Conservation (phyloP, 345 rosid species). For the Syzygium aromaticum region DNA sequence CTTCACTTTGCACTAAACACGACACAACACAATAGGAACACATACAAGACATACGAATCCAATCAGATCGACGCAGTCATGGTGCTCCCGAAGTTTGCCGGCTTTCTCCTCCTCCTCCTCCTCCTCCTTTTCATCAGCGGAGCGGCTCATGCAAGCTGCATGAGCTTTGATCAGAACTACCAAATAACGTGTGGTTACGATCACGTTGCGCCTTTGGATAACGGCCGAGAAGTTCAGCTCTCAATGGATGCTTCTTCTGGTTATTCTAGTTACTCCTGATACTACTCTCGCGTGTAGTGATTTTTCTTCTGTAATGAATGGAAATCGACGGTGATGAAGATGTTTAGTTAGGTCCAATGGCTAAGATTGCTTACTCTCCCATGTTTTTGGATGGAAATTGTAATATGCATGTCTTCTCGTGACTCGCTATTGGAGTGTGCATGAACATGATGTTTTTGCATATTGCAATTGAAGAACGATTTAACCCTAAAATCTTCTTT, state of each 20-base stretch:
- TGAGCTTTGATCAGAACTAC: slow-evolving; percentile 26
- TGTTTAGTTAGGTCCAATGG: too few species aligned
- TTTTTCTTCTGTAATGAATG: background rate
- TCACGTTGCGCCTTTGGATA: slow-evolving; percentile 12
- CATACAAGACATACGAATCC: background rate
- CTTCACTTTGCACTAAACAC: background rate
- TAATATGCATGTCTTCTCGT: background rate
- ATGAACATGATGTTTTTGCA: background rate
- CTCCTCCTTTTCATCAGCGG: background rate
- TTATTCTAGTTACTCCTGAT: background rate
- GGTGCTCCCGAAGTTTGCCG: background rate
- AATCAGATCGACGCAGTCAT: background rate
- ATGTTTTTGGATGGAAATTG: background rate
- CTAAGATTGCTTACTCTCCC: background rate
- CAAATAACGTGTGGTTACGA: slow-evolving; percentile 33
- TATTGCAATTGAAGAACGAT: background rate
- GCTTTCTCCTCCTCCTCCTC: background rate
- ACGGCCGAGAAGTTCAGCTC: slow-evolving; percentile 32
- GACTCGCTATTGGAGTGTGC: background rate
- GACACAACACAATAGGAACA: background rate
- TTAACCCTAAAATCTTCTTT: background rate
- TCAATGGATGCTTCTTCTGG: slow-evolving; percentile 46
- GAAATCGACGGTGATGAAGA: background rate
- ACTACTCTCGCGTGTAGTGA: background rate
- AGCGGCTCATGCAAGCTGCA: background rate